phyloP scores from a whole-genome alignment of 2,329 filamentous ascomycete genomes.

The Immersiporthe knoxdaviesiana region DNA sequence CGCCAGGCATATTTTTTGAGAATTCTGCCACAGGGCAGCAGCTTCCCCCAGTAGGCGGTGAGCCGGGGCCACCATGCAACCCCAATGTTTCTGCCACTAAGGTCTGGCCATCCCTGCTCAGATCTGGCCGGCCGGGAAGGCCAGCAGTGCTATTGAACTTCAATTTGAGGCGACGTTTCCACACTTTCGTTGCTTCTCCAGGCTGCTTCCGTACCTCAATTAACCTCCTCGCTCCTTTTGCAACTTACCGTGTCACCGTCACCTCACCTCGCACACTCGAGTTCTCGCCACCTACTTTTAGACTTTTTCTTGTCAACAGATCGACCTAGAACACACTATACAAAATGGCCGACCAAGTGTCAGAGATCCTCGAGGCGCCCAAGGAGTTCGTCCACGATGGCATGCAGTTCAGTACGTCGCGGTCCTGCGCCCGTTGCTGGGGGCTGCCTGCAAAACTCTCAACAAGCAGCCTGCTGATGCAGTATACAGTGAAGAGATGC shows the following conservation, averaged over 20 bases:
- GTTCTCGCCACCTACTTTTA: constrained; percentile 1
- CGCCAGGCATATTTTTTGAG: constrained; percentile 26
- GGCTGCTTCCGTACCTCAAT: background rate
- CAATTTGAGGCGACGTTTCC: constrained; percentile 29
- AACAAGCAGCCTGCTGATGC: constrained; percentile 22
- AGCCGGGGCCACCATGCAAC: background rate
- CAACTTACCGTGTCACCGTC: background rate
- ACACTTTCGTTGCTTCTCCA: background rate
- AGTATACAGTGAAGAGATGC: constrained; percentile 29
- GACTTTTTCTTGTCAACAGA: background rate
- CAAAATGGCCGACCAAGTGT: constrained; percentile 68
- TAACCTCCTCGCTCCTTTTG: constrained; percentile 15
- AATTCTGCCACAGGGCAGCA: constrained; percentile 23
- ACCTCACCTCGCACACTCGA: constrained; percentile 4
- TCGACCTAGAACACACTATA: constrained; percentile 11
- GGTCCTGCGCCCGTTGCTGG: constrained; percentile 65
- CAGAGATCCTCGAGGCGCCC: constrained; percentile 71
- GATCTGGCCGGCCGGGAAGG: constrained; percentile 24
- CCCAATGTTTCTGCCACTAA: constrained; percentile 11
- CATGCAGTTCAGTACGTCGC: constrained; percentile 61
- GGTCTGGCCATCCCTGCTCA: constrained; percentile 14
- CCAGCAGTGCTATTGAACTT: constrained; percentile 28
- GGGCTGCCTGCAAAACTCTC: background rate
- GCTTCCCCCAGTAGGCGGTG: constrained; percentile 7
- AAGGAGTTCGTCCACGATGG: constrained; percentile 67